Percentiles rank a stretch among this genome's conserved stretches.
These are phyloP conservation scores for Acacia acuminata DNA, from an alignment of 306 rosid genomes.

Conservation along the genomic window DNA sequence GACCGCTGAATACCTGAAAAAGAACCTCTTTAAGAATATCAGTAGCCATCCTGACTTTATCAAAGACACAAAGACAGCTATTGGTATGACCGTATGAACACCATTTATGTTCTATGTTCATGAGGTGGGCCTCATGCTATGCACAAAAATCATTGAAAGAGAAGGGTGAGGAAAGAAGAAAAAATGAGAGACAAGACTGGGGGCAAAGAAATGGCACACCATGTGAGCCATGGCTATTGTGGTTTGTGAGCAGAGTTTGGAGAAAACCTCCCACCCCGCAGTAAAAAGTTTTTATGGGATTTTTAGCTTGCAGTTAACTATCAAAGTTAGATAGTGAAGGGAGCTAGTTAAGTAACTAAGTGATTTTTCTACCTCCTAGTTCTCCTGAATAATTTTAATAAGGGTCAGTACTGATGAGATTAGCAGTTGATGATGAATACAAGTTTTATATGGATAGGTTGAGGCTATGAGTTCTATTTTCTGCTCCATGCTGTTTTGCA, in stretches of 20 bases:
- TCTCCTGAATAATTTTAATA: not conserved
- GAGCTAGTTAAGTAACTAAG: not conserved
- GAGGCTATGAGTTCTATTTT: not conserved
- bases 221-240: not conserved
- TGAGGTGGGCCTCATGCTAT: not conserved
- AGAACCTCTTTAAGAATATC: slow-evolving; percentile 75
- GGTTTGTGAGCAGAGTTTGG: not conserved
- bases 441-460: not conserved
- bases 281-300: not conserved
- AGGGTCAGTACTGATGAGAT: not conserved
- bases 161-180: not conserved
- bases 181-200: not conserved
- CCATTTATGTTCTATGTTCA: not conserved
- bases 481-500: slow-evolving; percentile 24
- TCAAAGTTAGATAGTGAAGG: not conserved
- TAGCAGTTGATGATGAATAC: not conserved
- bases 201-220: not conserved
- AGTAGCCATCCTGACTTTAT: slow-evolving; percentile 77
- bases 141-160: not conserved
- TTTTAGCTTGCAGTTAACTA: not conserved
- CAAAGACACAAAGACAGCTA: slow-evolving; percentile 78
- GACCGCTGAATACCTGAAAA: slow-evolving; percentile 83
- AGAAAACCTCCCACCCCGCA: not conserved
- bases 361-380: not conserved
- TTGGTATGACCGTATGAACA: slow-evolving; percentile 62